Evolutionary conservation across 169 alveolate species (phyloP).

Genomic region (Toxoplasma gondii): DNA sequence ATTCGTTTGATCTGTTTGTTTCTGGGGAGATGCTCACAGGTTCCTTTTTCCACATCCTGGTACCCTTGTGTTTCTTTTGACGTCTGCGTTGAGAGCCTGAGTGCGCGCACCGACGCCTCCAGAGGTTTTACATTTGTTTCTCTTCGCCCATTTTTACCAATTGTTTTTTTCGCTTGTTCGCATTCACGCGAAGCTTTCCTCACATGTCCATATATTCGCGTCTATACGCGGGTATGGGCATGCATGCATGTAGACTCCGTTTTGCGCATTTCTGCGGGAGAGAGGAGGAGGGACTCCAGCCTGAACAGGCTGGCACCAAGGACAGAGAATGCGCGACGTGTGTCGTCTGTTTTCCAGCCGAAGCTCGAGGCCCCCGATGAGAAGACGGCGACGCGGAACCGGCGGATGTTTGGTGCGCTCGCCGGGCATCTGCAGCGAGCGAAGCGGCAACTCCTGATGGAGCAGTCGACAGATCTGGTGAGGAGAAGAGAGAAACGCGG

Average conservation of each 20-base stretch:
- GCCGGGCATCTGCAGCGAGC: conserved; percentile 41
- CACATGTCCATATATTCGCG: neutral
- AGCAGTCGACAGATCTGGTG: conserved; percentile 29
- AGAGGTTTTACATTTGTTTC: no score
- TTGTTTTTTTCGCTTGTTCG: no score
- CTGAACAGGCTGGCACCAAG: no score
- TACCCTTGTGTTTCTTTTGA: no score
- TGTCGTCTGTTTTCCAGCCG: neutral
- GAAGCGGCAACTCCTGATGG: conserved; percentile 13
- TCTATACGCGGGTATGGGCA: neutral
- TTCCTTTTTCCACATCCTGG: neutral
- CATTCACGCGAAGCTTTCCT: neutral
- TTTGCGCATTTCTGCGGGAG: no score
- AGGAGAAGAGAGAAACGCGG: neutral
- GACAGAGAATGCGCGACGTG: neutral
- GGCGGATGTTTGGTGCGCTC: conserved; percentile 35
- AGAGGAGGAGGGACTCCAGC: no score
- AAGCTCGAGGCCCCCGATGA: conserved; percentile 27
- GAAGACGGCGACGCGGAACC: conserved; percentile 25
- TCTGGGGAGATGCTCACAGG: neutral
- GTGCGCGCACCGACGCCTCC: no score
- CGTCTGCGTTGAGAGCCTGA: no score
- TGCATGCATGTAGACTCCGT: neutral
- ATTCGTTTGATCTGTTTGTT: no score
- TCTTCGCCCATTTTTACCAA: no score